Evolutionary conservation across 129 eudicot species (phyloP), one percentile per base, ranked within the genome.

Genomic region (Centrapalus pauciflorus): DNA sequence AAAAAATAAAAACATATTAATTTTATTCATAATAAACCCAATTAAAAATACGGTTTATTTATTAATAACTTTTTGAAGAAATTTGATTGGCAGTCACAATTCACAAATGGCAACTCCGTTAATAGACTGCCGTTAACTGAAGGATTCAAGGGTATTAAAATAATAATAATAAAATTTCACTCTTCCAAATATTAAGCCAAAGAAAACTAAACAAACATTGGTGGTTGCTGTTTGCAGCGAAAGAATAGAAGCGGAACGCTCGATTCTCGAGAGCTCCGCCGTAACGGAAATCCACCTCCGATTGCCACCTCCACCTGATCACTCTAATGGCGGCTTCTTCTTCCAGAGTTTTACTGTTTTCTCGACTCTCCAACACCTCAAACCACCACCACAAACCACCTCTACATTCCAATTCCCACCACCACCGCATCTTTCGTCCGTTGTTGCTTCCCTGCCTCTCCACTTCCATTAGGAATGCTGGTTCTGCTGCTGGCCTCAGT

Each of bases 401-500:
- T 5, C 43, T 58, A 0, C 25, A 34, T 14, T 76, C 71, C 12
- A 21, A 21, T 16, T 46, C 77, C 37, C 83, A 56, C 60, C 80
- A 72, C 28, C 78, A 60, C 73, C 64, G 70, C 67, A 7, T 70
- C n/a, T n/a, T n/a, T 35, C 90, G 82, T 14, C 89, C 76, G 2
- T 64, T 71, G 2, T 64, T 71, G 33, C 78, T 79, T 33, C 79
- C 79, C 23, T 16, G 28, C 14, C 27, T 64, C 25, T 11, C 60
- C 64, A 13, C 12, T 20, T 7, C 45, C 10, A 41, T 13, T 0
- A 57, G 6, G 14, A 72, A 70, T 11, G 62, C 66, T 27, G 25
- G 40, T 60, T 61, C 38, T 7, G 12, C 64, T 16, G 33, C 75
- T 28, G 66, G 75, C 5, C 45, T 87, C 32, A 69, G 11, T 72